Percentiles rank a stretch among this genome's conserved stretches.
These are phyloP conservation scores for Trichoderma koningii DNA, from an alignment of 2,329 filamentous ascomycete species.

Conservation along the genomic window DNA sequence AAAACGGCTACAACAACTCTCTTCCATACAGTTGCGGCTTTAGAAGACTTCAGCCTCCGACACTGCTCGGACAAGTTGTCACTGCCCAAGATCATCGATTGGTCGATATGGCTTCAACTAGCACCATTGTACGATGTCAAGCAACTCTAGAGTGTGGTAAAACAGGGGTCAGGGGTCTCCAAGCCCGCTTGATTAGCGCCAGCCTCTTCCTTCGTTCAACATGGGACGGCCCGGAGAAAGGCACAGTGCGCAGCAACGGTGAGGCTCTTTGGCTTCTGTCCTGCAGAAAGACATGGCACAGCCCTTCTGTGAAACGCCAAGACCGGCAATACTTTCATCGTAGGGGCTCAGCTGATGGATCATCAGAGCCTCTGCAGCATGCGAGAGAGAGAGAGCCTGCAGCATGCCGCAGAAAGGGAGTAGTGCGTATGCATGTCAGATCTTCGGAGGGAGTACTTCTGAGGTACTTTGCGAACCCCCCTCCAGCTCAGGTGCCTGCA, in stretches of 20 bases:
- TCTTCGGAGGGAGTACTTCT: conserved; percentile 11
- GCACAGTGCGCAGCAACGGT: conserved; percentile 19
- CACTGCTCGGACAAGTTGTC: background rate
- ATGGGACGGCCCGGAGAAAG: conserved; percentile 17
- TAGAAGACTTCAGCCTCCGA: background rate
- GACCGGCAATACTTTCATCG: background rate
- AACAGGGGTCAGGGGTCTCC: background rate
- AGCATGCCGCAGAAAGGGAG: too few relatives aligned
- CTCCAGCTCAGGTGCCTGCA: background rate
- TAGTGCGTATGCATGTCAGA: conserved; percentile 18
- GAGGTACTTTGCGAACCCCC: background rate
- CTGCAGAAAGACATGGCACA: conserved; percentile 8
- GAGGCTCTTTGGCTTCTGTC: conserved; percentile 9
- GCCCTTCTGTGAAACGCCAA: background rate
- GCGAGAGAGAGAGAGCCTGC: background rate
- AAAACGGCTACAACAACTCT: background rate
- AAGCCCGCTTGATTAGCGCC: conserved; percentile 8
- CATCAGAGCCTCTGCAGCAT: background rate
- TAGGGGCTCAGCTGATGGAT: background rate
- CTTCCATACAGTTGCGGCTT: background rate
- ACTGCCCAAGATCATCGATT: background rate
- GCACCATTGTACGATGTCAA: background rate
- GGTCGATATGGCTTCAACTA: background rate
- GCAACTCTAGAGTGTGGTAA: background rate
- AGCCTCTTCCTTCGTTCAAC: background rate